Evolutionary conservation across 2,329 filamentous ascomycete genomes (phyloP).

Genomic region (Alternaria consortialis): DNA sequence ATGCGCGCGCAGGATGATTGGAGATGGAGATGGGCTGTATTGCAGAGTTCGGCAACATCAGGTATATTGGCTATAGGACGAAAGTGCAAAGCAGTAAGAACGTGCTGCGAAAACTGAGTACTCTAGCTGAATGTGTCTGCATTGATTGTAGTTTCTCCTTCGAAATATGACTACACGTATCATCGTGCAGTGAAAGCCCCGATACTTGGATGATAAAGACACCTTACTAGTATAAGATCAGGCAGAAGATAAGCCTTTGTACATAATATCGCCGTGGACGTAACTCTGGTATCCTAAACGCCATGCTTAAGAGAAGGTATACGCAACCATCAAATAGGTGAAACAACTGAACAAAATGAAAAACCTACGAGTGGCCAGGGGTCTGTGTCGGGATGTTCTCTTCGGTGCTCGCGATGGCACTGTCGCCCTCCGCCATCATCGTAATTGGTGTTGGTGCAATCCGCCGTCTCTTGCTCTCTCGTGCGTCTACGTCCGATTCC

Average conservation of each 20-base stretch:
- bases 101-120: not conserved
- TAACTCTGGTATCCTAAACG: conserved; percentile 25
- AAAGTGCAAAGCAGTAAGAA: not conserved
- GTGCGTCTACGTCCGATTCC: conserved; percentile 45
- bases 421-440: conserved; percentile 33
- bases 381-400: conserved; percentile 41
- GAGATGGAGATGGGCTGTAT: not conserved
- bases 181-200: conserved; percentile 6
- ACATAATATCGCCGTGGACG: conserved; percentile 5
- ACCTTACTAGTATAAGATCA: conserved; percentile 1
- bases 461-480: conserved; percentile 55
- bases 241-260: conserved; percentile 6
- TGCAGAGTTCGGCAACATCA: not conserved
- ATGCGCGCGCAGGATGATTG: not conserved
- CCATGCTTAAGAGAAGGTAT: conserved; percentile 26
- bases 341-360: conserved; percentile 10
- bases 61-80: not conserved
- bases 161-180: conserved; percentile 11
- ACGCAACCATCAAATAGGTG: conserved; percentile 1
- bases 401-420: conserved; percentile 42
- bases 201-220: not conserved
- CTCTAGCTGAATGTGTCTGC: not conserved
- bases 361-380: conserved; percentile 23
- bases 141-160: conserved; percentile 10
- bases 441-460: conserved; percentile 58